Evolutionary conservation across 768 basidiomycete genomes (phyloP).

Genomic region (Auricularia cornea): DNA sequence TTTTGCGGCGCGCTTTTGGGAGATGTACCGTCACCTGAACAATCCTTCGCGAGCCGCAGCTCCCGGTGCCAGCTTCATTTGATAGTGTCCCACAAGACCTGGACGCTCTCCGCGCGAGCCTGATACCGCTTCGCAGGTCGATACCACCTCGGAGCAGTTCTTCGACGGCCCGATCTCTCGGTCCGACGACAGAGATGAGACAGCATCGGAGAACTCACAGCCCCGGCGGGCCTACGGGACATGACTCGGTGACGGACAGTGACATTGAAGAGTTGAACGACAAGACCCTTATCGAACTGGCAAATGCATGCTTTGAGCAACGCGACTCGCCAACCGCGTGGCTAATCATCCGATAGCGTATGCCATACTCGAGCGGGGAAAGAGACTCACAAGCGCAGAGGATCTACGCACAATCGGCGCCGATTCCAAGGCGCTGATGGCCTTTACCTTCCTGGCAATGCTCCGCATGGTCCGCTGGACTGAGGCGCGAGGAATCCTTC

Average conservation of each 20-base stretch:
- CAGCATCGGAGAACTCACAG: too few relatives aligned
- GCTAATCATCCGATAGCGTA: too few relatives aligned
- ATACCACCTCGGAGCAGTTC: not conserved
- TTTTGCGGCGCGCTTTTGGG: not conserved
- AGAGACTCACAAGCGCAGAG: not conserved
- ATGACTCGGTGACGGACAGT: too few relatives aligned
- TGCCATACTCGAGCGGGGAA: not conserved
- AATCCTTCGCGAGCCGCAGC: not conserved
- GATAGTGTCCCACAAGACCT: not conserved
- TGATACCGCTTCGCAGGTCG: not conserved
- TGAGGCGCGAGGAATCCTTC: constrained; percentile 11
- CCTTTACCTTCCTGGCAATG: not conserved
- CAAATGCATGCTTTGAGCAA: too few relatives aligned
- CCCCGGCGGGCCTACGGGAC: too few relatives aligned
- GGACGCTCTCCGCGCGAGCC: not conserved
- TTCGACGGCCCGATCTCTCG: not conserved
- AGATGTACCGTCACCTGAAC: not conserved
- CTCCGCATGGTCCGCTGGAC: not conserved
- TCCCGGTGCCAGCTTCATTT: not conserved
- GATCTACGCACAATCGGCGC: not conserved
- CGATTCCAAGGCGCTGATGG: not conserved
- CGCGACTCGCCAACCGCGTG: too few relatives aligned
- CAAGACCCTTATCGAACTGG: too few relatives aligned
- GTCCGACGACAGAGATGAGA: too few relatives aligned
- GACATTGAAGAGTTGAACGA: too few relatives aligned